A percentile compares a stretch with the other conserved stretches of the same genome.
phyloP scores from a whole-genome alignment of 768 basidiomycete genomes.

The Podaxis sp. region DNA sequence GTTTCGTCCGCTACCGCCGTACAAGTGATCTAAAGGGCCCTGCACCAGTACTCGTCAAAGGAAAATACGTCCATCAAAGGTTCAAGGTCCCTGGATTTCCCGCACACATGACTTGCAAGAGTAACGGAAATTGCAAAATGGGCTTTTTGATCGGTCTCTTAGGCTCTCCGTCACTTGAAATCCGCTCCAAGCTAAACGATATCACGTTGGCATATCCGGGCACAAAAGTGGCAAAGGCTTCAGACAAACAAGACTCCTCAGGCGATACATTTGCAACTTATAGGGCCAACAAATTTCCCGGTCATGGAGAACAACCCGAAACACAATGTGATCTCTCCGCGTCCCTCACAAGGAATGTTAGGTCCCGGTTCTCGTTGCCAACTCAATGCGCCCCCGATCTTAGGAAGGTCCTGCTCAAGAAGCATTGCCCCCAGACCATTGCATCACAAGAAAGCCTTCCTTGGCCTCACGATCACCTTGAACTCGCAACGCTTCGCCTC shows the following conservation, averaged over 20 bases:
- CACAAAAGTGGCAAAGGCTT: neutral
- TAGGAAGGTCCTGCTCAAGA: neutral
- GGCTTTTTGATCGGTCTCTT: constrained; percentile 44
- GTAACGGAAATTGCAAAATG: constrained; percentile 21
- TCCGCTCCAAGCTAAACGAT: constrained; percentile 23
- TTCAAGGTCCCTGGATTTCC: neutral
- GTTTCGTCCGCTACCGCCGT: constrained; percentile 11
- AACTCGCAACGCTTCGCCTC: constrained; percentile 11
- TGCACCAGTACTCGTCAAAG: neutral
- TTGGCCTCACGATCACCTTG: constrained; percentile 12
- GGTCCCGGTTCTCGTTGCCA: neutral
- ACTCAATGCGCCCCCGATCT: neutral
- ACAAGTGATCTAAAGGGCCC: constrained; percentile 4
- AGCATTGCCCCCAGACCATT: neutral
- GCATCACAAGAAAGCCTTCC: neutral
- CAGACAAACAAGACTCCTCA: neutral
- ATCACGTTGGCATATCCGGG: constrained; percentile 12
- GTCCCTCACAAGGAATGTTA: neutral
- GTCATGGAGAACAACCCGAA: neutral
- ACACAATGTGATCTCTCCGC: neutral
- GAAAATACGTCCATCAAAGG: neutral
- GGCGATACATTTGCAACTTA: constrained; percentile 3
- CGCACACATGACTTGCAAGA: neutral
- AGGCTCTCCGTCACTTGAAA: constrained; percentile 46
- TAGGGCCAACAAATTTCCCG: neutral